Evolutionary conservation across 352 stramenopile species (phyloP), one percentile per base, ranked within the genome.

Genomic region (Pythium rhizo-oryzae): DNA sequence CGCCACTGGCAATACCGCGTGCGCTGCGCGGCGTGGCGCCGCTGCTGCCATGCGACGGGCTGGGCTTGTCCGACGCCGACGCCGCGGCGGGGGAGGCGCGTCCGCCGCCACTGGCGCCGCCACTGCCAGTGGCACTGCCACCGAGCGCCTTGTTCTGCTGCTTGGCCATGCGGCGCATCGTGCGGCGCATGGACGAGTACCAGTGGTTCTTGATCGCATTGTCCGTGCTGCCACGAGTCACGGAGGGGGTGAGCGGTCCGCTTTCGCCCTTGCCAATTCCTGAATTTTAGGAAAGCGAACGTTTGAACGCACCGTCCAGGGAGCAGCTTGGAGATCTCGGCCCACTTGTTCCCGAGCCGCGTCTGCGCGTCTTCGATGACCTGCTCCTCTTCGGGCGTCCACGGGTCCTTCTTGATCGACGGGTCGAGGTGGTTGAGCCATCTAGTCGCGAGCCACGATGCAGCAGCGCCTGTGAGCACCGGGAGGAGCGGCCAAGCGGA

Each of bases 321-420:
- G 11, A 99, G 79, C 0, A 97, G 81, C 71, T 99, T 99, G 35
- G 97, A 97, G 75, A 99, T 99, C 76, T 99, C 95, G 9, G 94
- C 94, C 98, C 98, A 99, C 59, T 98, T 96, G 82, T 99, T 99
- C 19, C 98, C 97, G 30, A 97, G 88, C 23, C 89, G 76, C 23
- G 84, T 93, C 69, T 98, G 92, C 6, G 87, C 86, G 60, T 95
- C 84, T 55, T 97, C 89, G 47, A 98, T 95, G 50, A 97, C 85
- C 56, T 92, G 84, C 59, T 98, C 93, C 59, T 98, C 93, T 49
- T 98, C 87, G 0, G 82, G 72, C 1, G 87, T 93, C 87, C 87
- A 95, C n/a, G 87, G 87, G 49, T 93, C 87, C 49, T 93, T 93
- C 67, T 95, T 95, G 67, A 95, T 93, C 13, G 84, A 92, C 21